Percentiles rank a stretch among this genome's conserved stretches.
Evolutionary conservation across 306 rosid genomes (phyloP).

Genomic region (Casuarina cunninghamiana): DNA sequence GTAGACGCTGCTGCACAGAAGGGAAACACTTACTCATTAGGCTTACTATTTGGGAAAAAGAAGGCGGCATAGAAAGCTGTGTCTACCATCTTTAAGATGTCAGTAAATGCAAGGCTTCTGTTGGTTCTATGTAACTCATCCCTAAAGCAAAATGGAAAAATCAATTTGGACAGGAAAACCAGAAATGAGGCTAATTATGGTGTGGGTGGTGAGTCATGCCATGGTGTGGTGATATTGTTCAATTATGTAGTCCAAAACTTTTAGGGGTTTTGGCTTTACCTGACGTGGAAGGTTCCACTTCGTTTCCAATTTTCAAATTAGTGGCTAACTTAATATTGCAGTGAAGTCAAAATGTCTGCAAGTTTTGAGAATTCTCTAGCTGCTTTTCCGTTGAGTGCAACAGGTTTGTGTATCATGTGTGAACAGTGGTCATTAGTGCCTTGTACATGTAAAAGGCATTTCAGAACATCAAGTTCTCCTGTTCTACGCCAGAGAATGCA

Average conservation of each 20-base stretch:
- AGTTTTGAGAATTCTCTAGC: background rate
- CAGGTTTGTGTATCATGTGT: background rate
- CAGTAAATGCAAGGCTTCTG: background rate
- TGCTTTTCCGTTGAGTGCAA: background rate
- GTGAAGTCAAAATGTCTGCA: background rate
- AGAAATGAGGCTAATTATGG: background rate
- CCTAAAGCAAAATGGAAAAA: background rate
- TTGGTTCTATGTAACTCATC: background rate
- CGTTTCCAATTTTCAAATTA: background rate
- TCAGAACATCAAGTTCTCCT: background rate
- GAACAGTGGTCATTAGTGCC: background rate
- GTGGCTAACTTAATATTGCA: background rate
- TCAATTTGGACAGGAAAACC: background rate
- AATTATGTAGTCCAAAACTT: background rate
- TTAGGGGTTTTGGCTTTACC: background rate
- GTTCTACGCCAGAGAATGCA: background rate
- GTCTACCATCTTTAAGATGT: background rate
- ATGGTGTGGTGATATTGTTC: background rate
- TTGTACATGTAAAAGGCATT: background rate
- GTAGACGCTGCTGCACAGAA: conserved; percentile 81
- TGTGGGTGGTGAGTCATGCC: background rate
- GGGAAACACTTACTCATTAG: conserved; percentile 69
- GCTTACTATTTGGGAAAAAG: conserved; percentile 70
- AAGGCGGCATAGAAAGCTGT: conserved; percentile 43
- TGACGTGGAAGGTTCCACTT: background rate